Percentiles rank a stretch among this genome's conserved stretches.
phyloP scores from a whole-genome alignment of 1,284 basidiomycete species.

The Moniliophthora roreri region DNA sequence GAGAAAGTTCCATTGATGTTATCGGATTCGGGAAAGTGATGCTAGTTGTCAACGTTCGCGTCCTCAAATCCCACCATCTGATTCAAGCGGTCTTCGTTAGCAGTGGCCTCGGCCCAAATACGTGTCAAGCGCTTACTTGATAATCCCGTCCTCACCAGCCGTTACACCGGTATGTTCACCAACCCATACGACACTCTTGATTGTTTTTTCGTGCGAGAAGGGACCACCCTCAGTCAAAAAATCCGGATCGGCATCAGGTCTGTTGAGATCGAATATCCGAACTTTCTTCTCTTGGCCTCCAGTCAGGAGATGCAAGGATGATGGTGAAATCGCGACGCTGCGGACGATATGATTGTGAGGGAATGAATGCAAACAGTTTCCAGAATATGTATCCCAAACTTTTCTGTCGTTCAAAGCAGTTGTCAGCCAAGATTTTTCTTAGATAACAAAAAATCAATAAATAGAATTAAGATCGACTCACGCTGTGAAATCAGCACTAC shows the following conservation, averaged over 20 bases:
- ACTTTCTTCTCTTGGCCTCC: constrained; percentile 99
- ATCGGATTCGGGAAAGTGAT: constrained; percentile 81
- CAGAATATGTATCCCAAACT: constrained; percentile 96
- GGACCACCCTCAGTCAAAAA: constrained; percentile 62
- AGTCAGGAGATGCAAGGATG: constrained; percentile 72
- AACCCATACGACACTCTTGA: constrained; percentile 94
- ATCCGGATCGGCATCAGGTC: constrained; percentile 86
- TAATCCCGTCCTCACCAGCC: constrained; percentile 88
- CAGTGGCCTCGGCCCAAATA: constrained; percentile 7
- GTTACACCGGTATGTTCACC: constrained; percentile 84
- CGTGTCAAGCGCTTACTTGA: constrained; percentile 69
- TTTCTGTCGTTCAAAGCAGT: constrained; percentile 57
- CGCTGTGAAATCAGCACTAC: constrained; percentile 98
- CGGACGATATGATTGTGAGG: constrained; percentile 98
- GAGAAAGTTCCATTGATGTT: constrained; percentile 91
- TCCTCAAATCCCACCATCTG: constrained; percentile 97
- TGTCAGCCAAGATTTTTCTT: neutral
- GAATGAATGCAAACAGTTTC: constrained; percentile 86
- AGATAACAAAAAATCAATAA: constrained; percentile 9
- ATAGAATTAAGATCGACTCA: constrained; percentile 57
- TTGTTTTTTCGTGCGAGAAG: constrained; percentile 81
- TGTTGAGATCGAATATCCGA: constrained; percentile 86
- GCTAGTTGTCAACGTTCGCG: constrained; percentile 68
- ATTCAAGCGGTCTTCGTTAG: neutral
- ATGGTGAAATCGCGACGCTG: constrained; percentile 83